Conservation (phyloP, 352 stramenopile species). For the Globisporangium orthogonon region DNA sequence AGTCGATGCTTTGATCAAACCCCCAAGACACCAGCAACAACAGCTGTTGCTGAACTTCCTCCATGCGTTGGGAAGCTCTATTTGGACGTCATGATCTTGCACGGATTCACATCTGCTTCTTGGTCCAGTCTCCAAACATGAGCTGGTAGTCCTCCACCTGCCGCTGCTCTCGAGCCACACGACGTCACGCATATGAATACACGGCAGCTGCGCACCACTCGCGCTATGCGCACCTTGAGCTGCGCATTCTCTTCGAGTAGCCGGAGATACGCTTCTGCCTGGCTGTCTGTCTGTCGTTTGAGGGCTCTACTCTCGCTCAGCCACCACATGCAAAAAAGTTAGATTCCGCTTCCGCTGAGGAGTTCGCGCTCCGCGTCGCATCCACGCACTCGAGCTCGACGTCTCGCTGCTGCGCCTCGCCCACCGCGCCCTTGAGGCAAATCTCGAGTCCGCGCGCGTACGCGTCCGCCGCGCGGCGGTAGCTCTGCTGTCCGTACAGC, state of each 20-base stretch:
- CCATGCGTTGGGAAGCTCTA: no score
- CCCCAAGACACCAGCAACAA: no score
- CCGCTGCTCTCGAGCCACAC: slow-evolving; percentile 16
- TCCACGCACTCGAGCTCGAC: slow-evolving; percentile 56
- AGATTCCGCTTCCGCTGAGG: no score
- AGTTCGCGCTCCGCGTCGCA: no score
- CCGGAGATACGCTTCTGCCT: slow-evolving; percentile 64
- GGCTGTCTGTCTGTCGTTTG: slow-evolving; percentile 56
- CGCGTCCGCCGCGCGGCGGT: slow-evolving; percentile 61
- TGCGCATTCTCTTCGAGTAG: slow-evolving; percentile 72
- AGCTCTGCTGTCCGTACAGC: slow-evolving; percentile 57
- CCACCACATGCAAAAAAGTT: neutral
- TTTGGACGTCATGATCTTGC: no score
- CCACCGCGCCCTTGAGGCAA: slow-evolving; percentile 54
- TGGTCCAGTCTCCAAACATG: slow-evolving; percentile 80
- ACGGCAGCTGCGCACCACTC: no score
- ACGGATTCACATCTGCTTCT: slow-evolving; percentile 59
- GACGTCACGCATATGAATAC: no score
- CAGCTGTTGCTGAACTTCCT: no score
- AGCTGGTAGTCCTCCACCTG: slow-evolving; percentile 75
- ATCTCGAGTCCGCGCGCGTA: slow-evolving; percentile 71
- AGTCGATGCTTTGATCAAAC: no score
- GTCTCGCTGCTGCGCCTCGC: slow-evolving; percentile 64
- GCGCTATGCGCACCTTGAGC: slow-evolving; percentile 62
- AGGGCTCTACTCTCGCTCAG: slow-evolving; percentile 32